Base-by-base conservation (phyloP, 2,329 filamentous ascomycete species). In the Chaetomiaceae sp. region DNA sequence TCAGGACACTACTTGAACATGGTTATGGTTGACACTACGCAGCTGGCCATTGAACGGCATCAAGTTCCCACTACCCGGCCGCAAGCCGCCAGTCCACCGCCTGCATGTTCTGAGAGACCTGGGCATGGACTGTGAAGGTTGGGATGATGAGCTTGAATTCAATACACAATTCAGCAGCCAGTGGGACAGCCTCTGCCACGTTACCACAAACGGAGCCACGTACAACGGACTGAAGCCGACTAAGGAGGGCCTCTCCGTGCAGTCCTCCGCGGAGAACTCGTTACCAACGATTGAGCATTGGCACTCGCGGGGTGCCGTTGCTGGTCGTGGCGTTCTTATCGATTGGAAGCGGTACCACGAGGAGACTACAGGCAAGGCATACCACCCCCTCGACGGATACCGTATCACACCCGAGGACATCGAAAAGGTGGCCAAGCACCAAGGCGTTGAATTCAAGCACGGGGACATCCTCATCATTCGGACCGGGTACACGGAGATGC, bases 401-500 rank as follows among this genome's bases (percentile, higher is more conserved):
- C 71, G 74, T 25, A 84, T 86, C 64, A 75, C 73, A 0, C 68
- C 77, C 2, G 63, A 72, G 1, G 76, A 83, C 0, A 73, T 90
- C 0, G 76, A 79, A 48, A 73, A 75, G 8, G 81, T 82, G 30
- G 86, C 82, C 0, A 71, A 70, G 30, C 70, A 77, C 32, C 82
- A 87, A 58, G 78, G 79, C 0, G 71, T 87, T 23, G 78, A 85
- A 55, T 84, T 88, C 62, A 76, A 73, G 0, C 77, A 47, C 2
- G 86, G 85, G 5, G 85, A 89, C 56, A 79, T 89, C 50, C 72
- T 89, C 10, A 73, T 89, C 40, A 65, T 89, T 18, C 76, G 85
- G 16, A 82, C 79, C 1, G 85, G 86, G 0, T 81, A 78, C 60
- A 80, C 82, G 7, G 76, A 84, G 59, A 71, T 76, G 10, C 79